Evolutionary conservation across 164 flowering plant genomes (phyloP).

Genomic region (Magnolia sinica): DNA sequence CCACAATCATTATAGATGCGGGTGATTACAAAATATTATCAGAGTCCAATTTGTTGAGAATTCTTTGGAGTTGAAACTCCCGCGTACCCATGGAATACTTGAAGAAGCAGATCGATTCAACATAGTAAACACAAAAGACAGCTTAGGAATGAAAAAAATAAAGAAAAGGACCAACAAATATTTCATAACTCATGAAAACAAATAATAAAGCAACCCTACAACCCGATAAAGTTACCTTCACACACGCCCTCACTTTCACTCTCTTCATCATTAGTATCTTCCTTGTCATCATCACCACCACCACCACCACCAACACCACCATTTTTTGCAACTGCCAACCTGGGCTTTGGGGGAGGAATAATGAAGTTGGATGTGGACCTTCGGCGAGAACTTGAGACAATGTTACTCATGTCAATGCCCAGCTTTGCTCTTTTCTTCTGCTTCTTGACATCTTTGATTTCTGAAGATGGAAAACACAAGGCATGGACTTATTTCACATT

Average conservation of each 20-base stretch:
- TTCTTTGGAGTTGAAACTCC: too few species aligned
- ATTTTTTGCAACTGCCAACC: conserved; percentile 37
- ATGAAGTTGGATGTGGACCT: conserved; percentile 55
- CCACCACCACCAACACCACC: conserved; percentile 36
- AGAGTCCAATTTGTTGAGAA: too few species aligned
- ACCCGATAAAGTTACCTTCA: conserved; percentile 20
- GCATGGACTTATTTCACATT: too few species aligned
- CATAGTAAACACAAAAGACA: too few species aligned
- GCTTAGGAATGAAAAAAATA: too few species aligned
- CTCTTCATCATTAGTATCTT: conserved; percentile 35
- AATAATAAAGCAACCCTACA: too few species aligned
- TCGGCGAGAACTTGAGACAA: conserved; percentile 69
- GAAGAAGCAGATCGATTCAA: too few species aligned
- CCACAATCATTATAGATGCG: too few species aligned
- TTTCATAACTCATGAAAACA: too few species aligned
- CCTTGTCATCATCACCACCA: conserved; percentile 34
- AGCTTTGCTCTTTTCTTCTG: conserved; percentile 79
- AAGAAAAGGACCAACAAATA: too few species aligned
- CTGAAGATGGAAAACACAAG: conserved; percentile 29
- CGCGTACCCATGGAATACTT: too few species aligned
- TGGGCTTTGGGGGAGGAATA: conserved; percentile 52
- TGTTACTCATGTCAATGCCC: conserved; percentile 88
- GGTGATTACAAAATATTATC: too few species aligned
- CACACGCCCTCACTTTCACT: conserved; percentile 29
- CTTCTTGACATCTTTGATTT: conserved; percentile 72